These are phyloP conservation scores for Yamadazyma paraphyllophila DNA, from an alignment of 805 yeast species.

Conservation along the genomic window DNA sequence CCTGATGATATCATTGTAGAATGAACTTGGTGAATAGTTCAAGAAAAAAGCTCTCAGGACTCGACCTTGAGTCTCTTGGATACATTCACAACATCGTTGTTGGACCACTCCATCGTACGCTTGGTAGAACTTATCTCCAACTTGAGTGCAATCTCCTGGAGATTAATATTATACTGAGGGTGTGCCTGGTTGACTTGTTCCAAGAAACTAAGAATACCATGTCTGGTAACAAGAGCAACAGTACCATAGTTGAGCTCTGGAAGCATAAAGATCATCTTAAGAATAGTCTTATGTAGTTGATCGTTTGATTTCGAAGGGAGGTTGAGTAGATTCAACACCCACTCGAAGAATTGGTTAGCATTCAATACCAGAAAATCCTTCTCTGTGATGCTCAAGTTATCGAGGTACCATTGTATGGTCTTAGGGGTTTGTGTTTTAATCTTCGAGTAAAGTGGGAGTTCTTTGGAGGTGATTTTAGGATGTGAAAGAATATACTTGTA, in stretches of 20 bases:
- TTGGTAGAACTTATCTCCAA: conserved; percentile 44
- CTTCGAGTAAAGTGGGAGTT: conserved; percentile 45
- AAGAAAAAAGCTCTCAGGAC: not conserved
- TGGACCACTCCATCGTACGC: conserved; percentile 62
- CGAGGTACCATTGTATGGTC: conserved; percentile 61
- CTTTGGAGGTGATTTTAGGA: conserved; percentile 42
- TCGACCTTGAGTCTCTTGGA: conserved; percentile 37
- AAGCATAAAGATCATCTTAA: conserved; percentile 43
- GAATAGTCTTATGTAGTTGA: conserved; percentile 39
- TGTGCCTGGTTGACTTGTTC: conserved; percentile 22
- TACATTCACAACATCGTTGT: conserved; percentile 45
- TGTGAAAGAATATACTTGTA: conserved; percentile 63
- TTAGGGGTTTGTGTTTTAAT: conserved; percentile 47
- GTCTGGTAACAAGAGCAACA: conserved; percentile 57
- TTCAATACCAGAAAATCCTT: conserved; percentile 54
- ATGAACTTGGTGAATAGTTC: no score
- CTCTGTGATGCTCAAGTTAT: conserved; percentile 14
- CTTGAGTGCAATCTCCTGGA: conserved; percentile 47
- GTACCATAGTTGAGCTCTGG: conserved; percentile 58
- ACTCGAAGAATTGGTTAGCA: conserved; percentile 60
- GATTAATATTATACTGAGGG: conserved; percentile 37
- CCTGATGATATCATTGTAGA: no score
- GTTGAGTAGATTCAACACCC: conserved; percentile 54
- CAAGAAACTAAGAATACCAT: conserved; percentile 36
- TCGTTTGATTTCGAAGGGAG: conserved; percentile 46